Percentiles rank a stretch among this genome's conserved stretches.
Evolutionary conservation across 176 grass and related monocot genomes (phyloP).

Genomic region (Microstegium vimineum): DNA sequence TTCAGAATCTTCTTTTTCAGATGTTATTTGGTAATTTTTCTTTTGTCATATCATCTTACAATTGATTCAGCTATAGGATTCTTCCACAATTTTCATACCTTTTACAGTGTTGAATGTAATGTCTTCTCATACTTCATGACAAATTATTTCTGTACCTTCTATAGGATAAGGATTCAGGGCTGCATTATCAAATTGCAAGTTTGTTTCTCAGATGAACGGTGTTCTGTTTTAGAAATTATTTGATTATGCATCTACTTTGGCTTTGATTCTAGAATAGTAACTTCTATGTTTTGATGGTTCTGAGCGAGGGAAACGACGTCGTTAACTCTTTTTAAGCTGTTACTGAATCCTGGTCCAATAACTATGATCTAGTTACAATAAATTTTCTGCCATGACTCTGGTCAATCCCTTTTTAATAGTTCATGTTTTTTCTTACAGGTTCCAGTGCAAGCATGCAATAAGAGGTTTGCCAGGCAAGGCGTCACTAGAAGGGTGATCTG

Average conservation of each 20-base stretch:
- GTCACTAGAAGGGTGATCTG: slow-evolving; percentile 54
- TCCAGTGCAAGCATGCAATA: slow-evolving; percentile 81
- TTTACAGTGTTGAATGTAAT: not conserved
- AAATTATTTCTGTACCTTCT: not conserved
- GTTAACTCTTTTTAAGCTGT: not conserved
- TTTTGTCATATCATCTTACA: slow-evolving; percentile 1
- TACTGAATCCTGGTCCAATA: not conserved
- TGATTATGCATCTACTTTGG: not conserved
- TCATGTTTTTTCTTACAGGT: slow-evolving; percentile 46
- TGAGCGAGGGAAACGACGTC: not conserved
- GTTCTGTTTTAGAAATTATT: not conserved
- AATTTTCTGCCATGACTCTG: not conserved
- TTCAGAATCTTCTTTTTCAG: slow-evolving; percentile 37
- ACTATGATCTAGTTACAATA: not conserved
- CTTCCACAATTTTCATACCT: not conserved
- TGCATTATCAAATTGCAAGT: not conserved
- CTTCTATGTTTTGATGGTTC: not conserved
- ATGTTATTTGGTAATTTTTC: slow-evolving; percentile 76
- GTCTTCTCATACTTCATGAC: not conserved
- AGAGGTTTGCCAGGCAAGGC: slow-evolving; percentile 75
- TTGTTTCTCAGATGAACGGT: not conserved
- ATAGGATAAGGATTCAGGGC: not conserved
- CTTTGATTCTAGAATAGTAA: not conserved
- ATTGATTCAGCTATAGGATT: not conserved
- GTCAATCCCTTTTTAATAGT: not conserved